These are phyloP conservation scores for Nicotiana rustica DNA, from an alignment of 305 asterid species.

Conservation along the genomic window DNA sequence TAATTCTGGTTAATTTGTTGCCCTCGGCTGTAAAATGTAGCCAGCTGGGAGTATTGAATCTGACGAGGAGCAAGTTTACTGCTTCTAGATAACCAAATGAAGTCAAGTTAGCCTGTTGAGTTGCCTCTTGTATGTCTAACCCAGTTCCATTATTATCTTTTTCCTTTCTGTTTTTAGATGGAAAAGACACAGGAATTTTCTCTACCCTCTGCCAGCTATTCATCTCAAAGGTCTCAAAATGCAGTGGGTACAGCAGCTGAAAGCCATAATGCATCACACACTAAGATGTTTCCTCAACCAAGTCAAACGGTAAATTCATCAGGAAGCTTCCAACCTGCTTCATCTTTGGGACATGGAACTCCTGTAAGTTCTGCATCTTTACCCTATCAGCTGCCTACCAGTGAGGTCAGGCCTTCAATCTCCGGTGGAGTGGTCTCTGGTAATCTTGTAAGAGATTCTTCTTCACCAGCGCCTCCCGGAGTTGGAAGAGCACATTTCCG, in stretches of 20 bases:
- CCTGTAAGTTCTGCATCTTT: conserved; percentile 57
- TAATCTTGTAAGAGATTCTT: conserved; percentile 55
- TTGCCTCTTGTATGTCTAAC: not conserved
- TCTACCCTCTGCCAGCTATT: conserved; percentile 58
- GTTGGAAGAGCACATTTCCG: conserved; percentile 69
- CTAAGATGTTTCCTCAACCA: conserved; percentile 66
- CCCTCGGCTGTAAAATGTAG: not conserved
- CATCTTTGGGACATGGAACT: conserved; percentile 54
- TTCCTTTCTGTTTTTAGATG: conserved; percentile 60
- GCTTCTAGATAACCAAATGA: conserved; percentile 1
- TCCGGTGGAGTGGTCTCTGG: conserved; percentile 60
- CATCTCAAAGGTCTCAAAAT: conserved; percentile 61
- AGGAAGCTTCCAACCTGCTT: conserved; percentile 59
- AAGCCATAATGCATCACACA: conserved; percentile 51
- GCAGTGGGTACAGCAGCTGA: conserved; percentile 61
- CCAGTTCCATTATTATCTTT: conserved; percentile 31
- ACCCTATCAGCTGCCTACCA: conserved; percentile 90
- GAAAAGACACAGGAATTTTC: conserved; percentile 71
- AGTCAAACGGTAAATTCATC: conserved; percentile 56
- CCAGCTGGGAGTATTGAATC: not conserved
- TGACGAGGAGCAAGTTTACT: not conserved
- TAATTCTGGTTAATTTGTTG: not conserved
- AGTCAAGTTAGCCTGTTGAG: conserved; percentile 5
- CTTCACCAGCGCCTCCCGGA: conserved; percentile 61
- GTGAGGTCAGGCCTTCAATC: conserved; percentile 79